These are phyloP conservation scores for Skeletonema menzelii DNA, from an alignment of 108 stramenopile species.

Conservation along the genomic window DNA sequence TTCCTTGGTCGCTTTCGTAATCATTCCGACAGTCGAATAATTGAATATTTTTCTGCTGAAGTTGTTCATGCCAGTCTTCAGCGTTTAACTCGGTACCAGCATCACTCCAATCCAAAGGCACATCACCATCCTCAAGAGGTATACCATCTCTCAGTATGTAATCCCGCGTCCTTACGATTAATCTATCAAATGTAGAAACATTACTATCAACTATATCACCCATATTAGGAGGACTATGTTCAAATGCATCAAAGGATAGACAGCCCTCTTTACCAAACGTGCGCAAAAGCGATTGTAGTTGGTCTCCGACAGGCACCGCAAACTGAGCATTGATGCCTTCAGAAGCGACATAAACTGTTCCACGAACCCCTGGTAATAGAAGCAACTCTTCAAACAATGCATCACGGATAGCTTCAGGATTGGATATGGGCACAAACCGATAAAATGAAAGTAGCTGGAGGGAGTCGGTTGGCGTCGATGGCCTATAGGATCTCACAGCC, in stretches of 20 bases:
- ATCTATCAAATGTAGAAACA: conserved; percentile 56
- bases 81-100: conserved; percentile 51
- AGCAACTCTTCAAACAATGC: conserved; percentile 36
- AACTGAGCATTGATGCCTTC: conserved; percentile 92
- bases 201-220: conserved; percentile 45
- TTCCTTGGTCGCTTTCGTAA: conserved; percentile 78
- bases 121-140: neutral
- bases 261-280: conserved; percentile 36
- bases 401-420: conserved; percentile 41
- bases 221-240: conserved; percentile 38
- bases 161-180: conserved; percentile 58
- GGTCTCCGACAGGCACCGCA: conserved; percentile 67
- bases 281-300: conserved; percentile 26
- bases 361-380: conserved; percentile 42
- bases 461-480: conserved; percentile 3
- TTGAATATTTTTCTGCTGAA: conserved; percentile 29
- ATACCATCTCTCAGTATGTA: conserved; percentile 54
- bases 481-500: conserved; percentile 37
- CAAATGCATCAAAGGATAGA: conserved; percentile 57
- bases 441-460: conserved; percentile 60
- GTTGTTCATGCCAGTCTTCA: conserved; percentile 53
- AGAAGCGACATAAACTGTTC: conserved; percentile 72
- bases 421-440: conserved; percentile 37
- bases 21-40: conserved; percentile 66
- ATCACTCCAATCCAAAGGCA: conserved; percentile 54